A percentile compares a stretch with the other conserved stretches of the same genome.
Conservation (phyloP, 805 yeast species). For the Lipomyces sp. region DNA sequence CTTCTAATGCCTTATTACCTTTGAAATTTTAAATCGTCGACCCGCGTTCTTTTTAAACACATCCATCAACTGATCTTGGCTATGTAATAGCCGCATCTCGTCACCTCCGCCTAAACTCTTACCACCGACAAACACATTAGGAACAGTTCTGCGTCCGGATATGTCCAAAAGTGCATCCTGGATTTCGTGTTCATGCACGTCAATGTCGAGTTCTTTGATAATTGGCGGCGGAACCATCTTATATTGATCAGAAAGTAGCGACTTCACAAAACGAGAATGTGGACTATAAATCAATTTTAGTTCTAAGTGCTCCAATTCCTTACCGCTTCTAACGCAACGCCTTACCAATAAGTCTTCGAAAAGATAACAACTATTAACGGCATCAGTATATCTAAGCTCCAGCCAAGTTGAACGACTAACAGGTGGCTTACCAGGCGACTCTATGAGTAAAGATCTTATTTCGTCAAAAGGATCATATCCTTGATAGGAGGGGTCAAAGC, state of each 20-base stretch:
- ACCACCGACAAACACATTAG: conserved; percentile 79
- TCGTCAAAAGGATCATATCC: conserved; percentile 27
- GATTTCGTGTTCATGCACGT: conserved; percentile 72
- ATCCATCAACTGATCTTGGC: conserved; percentile 54
- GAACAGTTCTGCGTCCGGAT: conserved; percentile 87
- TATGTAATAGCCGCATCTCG: conserved; percentile 70
- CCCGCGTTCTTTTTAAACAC: conserved; percentile 28
- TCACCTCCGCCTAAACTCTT: conserved; percentile 86
- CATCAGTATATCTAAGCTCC: background rate
- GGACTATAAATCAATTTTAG: conserved; percentile 54
- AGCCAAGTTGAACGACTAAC: background rate
- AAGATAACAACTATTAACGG: conserved; percentile 49
- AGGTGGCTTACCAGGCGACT: conserved; percentile 29
- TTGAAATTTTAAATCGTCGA: background rate
- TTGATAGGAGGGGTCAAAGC: background rate
- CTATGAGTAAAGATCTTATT: conserved; percentile 16
- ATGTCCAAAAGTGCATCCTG: conserved; percentile 70
- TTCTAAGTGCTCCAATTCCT: conserved; percentile 3
- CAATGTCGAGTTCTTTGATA: conserved; percentile 82
- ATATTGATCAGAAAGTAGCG: conserved; percentile 64
- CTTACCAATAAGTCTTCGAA: conserved; percentile 54
- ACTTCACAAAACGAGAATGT: conserved; percentile 72
- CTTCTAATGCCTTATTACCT: background rate
- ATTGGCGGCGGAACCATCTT: conserved; percentile 71
- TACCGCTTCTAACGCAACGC: background rate